A percentile compares a stretch with the other conserved stretches of the same genome.
These are phyloP conservation scores for Fusarium heterosporum DNA, from an alignment of 2,329 filamentous ascomycete species.

Conservation along the genomic window DNA sequence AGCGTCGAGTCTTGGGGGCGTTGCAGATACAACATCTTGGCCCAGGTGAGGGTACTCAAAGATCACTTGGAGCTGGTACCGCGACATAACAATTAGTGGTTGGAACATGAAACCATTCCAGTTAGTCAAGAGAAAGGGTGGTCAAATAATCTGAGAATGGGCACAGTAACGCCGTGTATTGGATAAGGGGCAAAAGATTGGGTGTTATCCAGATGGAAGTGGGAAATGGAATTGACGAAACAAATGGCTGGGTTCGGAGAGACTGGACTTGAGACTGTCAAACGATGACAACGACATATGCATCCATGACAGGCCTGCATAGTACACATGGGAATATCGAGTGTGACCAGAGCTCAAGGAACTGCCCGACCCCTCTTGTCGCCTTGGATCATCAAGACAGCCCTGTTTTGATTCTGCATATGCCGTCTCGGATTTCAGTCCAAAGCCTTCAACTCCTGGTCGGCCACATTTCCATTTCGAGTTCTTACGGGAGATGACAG, in stretches of 20 bases:
- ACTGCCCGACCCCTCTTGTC: too few relatives aligned
- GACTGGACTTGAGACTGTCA: not conserved
- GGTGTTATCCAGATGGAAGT: not conserved
- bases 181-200: not conserved
- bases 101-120: not conserved
- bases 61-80: not conserved
- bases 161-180: not conserved
- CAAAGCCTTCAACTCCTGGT: not conserved
- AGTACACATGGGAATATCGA: not conserved
- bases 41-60: conserved; percentile 14
- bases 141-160: not conserved
- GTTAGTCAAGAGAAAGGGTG: not conserved
- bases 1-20: not conserved
- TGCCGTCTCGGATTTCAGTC: conserved; percentile 17
- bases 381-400: not conserved
- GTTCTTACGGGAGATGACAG: conserved; percentile 6
- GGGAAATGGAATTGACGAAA: not conserved
- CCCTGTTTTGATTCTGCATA: not conserved
- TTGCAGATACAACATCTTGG: conserved; percentile 6
- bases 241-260: not conserved
- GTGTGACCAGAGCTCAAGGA: not conserved
- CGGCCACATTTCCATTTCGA: not conserved
- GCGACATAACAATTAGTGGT: not conserved
- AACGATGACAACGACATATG: not conserved
- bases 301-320: not conserved